Conservation (phyloP, 2,329 filamentous ascomycete genomes). For the Xylogone sp. region DNA sequence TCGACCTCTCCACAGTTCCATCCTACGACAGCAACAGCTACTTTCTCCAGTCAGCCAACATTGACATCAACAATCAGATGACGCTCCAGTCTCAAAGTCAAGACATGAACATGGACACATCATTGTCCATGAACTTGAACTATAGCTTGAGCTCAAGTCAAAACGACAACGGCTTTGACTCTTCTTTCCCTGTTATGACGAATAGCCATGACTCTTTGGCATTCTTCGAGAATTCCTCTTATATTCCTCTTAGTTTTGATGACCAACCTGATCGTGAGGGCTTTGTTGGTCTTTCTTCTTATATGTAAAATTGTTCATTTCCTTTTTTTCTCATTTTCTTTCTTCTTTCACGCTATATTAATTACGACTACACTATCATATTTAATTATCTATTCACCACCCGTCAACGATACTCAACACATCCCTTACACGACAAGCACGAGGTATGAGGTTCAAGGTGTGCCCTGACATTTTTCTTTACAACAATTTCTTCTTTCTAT, state of each 20-base stretch:
- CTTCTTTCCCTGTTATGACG: conserved; percentile 11
- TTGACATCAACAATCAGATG: conserved; percentile 9
- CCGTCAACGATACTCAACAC: not conserved
- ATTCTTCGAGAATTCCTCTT: conserved; percentile 15
- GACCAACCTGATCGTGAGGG: conserved; percentile 9
- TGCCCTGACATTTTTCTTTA: not conserved
- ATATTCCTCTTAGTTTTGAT: conserved; percentile 13
- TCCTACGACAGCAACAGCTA: conserved; percentile 9
- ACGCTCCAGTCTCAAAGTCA: not conserved
- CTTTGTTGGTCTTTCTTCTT: conserved; percentile 8
- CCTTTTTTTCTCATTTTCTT: not conserved
- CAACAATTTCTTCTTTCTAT: not conserved
- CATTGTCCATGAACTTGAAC: conserved; percentile 15
- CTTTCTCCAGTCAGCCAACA: conserved; percentile 4
- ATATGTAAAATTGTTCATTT: not conserved
- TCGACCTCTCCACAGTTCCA: not conserved
- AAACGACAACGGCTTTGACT: conserved; percentile 13
- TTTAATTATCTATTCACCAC: not conserved
- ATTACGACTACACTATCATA: not conserved
- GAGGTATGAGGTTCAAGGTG: not conserved
- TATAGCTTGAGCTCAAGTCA: conserved; percentile 11
- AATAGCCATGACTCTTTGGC: conserved; percentile 15
- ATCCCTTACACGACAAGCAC: not conserved
- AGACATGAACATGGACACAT: conserved; percentile 14
- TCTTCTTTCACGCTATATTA: not conserved